Evolutionary conservation across 1,284 basidiomycete genomes (phyloP).

Genomic region (Tausonia pullulans): DNA sequence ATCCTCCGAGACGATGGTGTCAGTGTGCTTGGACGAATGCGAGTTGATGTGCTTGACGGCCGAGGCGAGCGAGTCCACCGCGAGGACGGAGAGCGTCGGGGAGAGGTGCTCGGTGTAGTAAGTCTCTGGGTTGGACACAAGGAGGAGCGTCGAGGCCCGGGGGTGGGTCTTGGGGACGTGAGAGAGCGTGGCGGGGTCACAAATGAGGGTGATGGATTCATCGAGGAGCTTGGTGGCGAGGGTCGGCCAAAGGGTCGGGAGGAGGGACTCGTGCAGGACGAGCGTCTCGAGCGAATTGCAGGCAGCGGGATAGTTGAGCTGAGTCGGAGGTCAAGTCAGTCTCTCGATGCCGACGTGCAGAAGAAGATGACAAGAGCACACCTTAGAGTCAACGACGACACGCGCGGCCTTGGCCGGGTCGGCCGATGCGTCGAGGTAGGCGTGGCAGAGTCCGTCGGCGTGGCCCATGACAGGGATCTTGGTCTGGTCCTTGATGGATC

Average conservation of each 20-base stretch:
- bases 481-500: constrained; percentile 76
- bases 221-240: constrained; percentile 63
- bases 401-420: constrained; percentile 64
- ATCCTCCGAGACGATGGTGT: constrained; percentile 81
- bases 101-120: constrained; percentile 83
- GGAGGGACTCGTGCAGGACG: constrained; percentile 62
- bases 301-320: constrained; percentile 92
- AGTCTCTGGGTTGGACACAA: constrained; percentile 47
- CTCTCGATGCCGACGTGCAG: neutral
- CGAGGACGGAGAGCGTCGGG: constrained; percentile 66
- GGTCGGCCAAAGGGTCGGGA: constrained; percentile 63
- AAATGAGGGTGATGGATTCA: constrained; percentile 63
- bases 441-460: constrained; percentile 85
- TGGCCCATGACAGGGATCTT: constrained; percentile 98
- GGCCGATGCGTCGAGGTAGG: constrained; percentile 79
- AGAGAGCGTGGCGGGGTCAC: constrained; percentile 56
- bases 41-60: constrained; percentile 86
- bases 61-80: constrained; percentile 53
- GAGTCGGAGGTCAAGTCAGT: constrained; percentile 4
- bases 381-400: constrained; percentile 84
- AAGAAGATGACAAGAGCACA: constrained; percentile 27
- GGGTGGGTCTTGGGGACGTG: constrained; percentile 33
- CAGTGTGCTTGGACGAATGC: constrained; percentile 92
- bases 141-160: constrained; percentile 34
- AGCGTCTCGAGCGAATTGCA: constrained; percentile 92